Evolutionary conservation across 2,329 filamentous ascomycete species (phyloP).

Genomic region (Epichloe sp.): DNA sequence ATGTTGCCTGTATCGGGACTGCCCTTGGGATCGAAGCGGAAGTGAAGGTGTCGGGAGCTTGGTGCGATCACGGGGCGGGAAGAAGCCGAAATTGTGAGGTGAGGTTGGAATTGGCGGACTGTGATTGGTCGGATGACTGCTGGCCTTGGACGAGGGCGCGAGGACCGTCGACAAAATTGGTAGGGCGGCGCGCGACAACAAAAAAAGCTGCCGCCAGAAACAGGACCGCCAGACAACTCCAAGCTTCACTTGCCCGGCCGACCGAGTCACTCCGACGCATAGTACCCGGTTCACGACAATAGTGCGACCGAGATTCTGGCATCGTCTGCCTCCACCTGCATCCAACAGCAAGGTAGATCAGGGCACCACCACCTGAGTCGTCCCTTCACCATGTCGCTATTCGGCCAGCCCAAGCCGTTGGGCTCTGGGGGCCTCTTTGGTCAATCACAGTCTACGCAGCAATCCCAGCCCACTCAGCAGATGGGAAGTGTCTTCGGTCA

Average conservation of each 20-base stretch:
- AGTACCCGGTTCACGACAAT: background rate
- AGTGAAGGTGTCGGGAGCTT: constrained; percentile 15
- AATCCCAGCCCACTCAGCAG: constrained; percentile 15
- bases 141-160: constrained; percentile 8
- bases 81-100: constrained; percentile 15
- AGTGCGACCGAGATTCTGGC: background rate
- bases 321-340: background rate
- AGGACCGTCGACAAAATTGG: background rate
- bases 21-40: constrained; percentile 14
- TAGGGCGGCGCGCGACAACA: constrained; percentile 4
- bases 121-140: constrained; percentile 21
- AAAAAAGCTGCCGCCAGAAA: background rate
- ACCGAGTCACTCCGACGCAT: background rate
- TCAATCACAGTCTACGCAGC: constrained; percentile 23
- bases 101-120: constrained; percentile 26
- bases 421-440: constrained; percentile 22
- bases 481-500: constrained; percentile 18
- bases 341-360: constrained; percentile 2
- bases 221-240: background rate
- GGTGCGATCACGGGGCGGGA: background rate
- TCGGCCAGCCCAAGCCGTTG: constrained; percentile 25
- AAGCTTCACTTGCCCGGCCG: background rate
- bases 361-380: background rate
- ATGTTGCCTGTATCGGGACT: constrained; percentile 22
- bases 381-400: constrained; percentile 22